These are phyloP conservation scores for Leccinum griseonigrum DNA, from an alignment of 1,284 basidiomycete genomes.

Conservation along the genomic window DNA sequence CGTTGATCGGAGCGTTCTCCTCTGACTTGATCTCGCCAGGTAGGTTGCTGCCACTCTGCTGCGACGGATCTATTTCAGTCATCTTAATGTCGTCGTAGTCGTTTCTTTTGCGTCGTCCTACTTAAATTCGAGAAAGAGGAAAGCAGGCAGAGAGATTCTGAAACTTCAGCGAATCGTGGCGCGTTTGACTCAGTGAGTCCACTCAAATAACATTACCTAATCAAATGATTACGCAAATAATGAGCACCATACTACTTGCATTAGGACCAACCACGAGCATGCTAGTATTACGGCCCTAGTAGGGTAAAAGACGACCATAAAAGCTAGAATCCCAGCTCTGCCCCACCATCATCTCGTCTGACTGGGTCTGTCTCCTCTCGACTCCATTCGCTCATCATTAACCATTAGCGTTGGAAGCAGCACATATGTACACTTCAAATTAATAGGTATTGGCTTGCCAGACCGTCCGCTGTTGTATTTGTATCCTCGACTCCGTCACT, in stretches of 20 bases:
- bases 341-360: too few relatives aligned
- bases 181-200: neutral
- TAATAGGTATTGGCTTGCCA: too few relatives aligned
- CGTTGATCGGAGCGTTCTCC: conserved; percentile 73
- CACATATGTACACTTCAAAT: too few relatives aligned
- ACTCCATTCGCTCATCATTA: too few relatives aligned
- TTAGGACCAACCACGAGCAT: neutral
- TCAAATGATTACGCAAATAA: neutral
- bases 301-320: too few relatives aligned
- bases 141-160: neutral
- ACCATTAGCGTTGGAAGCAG: too few relatives aligned
- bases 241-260: neutral
- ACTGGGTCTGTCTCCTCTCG: too few relatives aligned
- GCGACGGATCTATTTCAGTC: conserved; percentile 30
- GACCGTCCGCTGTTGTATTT: too few relatives aligned
- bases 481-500: too few relatives aligned
- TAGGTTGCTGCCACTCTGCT: conserved; percentile 4
- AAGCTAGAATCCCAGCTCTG: too few relatives aligned
- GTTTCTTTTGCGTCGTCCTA: neutral
- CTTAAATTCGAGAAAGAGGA: neutral
- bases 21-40: conserved; percentile 63
- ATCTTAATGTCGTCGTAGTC: conserved; percentile 6
- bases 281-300: too few relatives aligned
- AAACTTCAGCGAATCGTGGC: neutral
- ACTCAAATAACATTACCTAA: neutral